Percentiles rank a stretch among this genome's conserved stretches.
Conservation (phyloP, 495 filamentous ascomycete genomes). For the Polyplosphaeria fusca region DNA sequence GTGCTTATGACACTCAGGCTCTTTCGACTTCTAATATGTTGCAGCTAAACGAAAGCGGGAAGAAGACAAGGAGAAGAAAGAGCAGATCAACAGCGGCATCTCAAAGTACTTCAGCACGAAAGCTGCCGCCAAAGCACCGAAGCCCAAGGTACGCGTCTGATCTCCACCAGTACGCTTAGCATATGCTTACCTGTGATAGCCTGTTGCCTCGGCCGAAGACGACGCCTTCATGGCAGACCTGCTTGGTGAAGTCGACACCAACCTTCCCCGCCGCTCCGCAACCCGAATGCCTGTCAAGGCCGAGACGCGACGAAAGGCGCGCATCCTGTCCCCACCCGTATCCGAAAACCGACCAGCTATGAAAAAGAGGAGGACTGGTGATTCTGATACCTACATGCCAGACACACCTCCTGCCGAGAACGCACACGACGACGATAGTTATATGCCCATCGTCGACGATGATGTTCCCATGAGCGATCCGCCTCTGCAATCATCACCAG, state of each 20-base stretch:
- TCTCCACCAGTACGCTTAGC: constrained; percentile 11
- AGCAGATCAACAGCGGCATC: constrained; percentile 86
- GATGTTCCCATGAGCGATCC: constrained; percentile 79
- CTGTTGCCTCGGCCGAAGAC: constrained; percentile 70
- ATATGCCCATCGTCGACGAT: constrained; percentile 56
- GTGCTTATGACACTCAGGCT: background rate
- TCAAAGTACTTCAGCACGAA: constrained; percentile 88
- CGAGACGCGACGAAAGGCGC: constrained; percentile 70
- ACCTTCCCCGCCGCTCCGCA: constrained; percentile 56
- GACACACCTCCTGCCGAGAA: constrained; percentile 44
- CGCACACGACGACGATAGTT: constrained; percentile 53
- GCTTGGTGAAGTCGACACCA: constrained; percentile 84
- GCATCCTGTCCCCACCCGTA: constrained; percentile 72
- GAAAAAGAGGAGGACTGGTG: constrained; percentile 44
- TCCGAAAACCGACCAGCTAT: constrained; percentile 41
- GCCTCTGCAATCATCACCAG: constrained; percentile 75
- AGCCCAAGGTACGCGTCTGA: constrained; percentile 64
- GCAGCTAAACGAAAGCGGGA: constrained; percentile 82
- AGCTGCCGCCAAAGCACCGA: constrained; percentile 60
- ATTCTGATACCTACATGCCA: constrained; percentile 46
- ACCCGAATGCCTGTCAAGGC: constrained; percentile 65
- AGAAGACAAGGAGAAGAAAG: constrained; percentile 79
- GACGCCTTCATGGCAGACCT: constrained; percentile 80
- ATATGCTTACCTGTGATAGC: constrained; percentile 41
- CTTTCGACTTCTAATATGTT: constrained; percentile 10